Percentiles rank a stretch among this genome's conserved stretches.
Evolutionary conservation across 2,329 filamentous ascomycete species (phyloP).

Genomic region (Colletotrichum filicis): DNA sequence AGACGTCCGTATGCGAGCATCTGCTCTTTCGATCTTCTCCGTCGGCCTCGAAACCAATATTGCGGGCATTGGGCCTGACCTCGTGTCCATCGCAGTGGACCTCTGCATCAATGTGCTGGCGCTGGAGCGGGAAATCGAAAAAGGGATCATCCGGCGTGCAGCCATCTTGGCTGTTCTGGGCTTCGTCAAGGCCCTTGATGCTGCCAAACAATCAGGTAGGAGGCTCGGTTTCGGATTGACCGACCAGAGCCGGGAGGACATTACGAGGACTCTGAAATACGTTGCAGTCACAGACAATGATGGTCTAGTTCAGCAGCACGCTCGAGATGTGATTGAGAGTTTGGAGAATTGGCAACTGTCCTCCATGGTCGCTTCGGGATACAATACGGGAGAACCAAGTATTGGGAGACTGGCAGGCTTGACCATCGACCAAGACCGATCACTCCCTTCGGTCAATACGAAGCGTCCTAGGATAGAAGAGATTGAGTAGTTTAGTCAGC

Average conservation of each 20-base stretch:
- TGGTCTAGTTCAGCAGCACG: constrained; percentile 75
- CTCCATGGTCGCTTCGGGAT: constrained; percentile 52
- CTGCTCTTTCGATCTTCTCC: constrained; percentile 74
- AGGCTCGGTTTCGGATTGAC: constrained; percentile 65
- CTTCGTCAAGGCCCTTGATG: constrained; percentile 70
- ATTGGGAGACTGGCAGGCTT: constrained; percentile 25
- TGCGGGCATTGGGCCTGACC: constrained; percentile 61
- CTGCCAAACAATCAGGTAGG: constrained; percentile 57
- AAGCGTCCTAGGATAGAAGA: constrained; percentile 65
- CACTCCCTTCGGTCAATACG: constrained; percentile 16
- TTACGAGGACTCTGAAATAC: constrained; percentile 72
- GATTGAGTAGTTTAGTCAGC: constrained; percentile 58
- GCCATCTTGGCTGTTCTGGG: constrained; percentile 72
- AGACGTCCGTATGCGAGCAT: constrained; percentile 72
- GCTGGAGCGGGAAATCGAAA: constrained; percentile 69
- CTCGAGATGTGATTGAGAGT: constrained; percentile 73
- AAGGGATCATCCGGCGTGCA: constrained; percentile 73
- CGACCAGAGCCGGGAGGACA: constrained; percentile 66
- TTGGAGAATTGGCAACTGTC: constrained; percentile 71
- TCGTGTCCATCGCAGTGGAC: constrained; percentile 69
- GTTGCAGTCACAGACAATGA: constrained; percentile 75
- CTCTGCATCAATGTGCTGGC: constrained; percentile 71
- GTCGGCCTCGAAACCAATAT: constrained; percentile 70
- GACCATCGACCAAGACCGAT: constrained; percentile 23
- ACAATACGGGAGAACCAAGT: background rate